Evolutionary conservation across 108 stramenopile species (phyloP).

Genomic region (Pseudonitzschia multiseries): DNA sequence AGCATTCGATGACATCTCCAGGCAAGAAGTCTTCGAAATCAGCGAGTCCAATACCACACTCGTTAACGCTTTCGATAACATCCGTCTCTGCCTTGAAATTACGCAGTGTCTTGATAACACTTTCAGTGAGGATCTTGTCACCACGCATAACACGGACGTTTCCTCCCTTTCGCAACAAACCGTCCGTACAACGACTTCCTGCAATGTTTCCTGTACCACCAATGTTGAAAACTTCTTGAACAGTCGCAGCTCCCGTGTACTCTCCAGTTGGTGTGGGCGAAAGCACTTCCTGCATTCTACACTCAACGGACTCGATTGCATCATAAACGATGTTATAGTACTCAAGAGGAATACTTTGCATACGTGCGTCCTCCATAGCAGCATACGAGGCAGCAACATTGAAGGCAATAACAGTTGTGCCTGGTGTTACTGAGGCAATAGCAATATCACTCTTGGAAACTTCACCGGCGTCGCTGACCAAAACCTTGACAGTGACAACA

Average conservation of each 20-base stretch:
- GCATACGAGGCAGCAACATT: conserved; percentile 84
- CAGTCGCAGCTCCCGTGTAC: conserved; percentile 83
- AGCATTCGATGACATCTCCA: conserved; percentile 96
- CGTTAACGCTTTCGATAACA: conserved; percentile 81
- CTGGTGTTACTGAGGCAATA: conserved; percentile 85
- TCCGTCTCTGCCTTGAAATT: conserved; percentile 94
- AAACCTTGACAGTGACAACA: conserved; percentile 81
- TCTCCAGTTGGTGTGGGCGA: conserved; percentile 94
- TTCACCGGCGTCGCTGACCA: conserved; percentile 90
- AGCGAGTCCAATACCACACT: conserved; percentile 92
- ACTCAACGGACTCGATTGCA: conserved; percentile 92
- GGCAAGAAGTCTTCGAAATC: conserved; percentile 91
- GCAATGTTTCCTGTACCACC: conserved; percentile 94
- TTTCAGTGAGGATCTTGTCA: conserved; percentile 88
- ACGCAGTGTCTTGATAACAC: conserved; percentile 83
- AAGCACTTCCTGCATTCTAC: conserved; percentile 88
- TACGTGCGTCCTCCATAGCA: conserved; percentile 89
- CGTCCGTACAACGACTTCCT: conserved; percentile 90
- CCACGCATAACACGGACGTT: conserved; percentile 94
- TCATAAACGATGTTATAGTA: conserved; percentile 95
- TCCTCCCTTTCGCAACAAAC: conserved; percentile 81
- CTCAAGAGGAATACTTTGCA: conserved; percentile 76
- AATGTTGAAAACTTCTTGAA: conserved; percentile 96
- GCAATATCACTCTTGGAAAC: conserved; percentile 94
- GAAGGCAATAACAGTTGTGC: conserved; percentile 92